Evolutionary conservation across 2,329 filamentous ascomycete species (phyloP).

Genomic region (Blastomyces gilchristii): DNA sequence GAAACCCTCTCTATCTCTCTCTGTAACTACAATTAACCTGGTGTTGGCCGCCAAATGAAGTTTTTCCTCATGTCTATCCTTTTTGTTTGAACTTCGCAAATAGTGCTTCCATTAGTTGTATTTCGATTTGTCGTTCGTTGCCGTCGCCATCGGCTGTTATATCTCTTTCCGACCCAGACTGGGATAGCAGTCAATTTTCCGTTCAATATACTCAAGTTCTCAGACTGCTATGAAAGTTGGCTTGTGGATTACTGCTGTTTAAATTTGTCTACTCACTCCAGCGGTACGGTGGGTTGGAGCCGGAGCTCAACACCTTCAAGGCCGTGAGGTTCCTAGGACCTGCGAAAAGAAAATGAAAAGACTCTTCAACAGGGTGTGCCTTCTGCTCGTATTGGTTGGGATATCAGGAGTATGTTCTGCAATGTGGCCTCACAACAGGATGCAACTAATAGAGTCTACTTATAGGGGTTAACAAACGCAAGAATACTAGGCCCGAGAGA

Average conservation of each 20-base stretch:
- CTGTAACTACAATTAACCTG: not conserved
- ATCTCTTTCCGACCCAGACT: not conserved
- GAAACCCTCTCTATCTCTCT: not conserved
- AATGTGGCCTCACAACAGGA: not conserved
- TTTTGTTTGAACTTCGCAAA: not conserved
- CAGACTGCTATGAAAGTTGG: not conserved
- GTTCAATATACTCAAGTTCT: not conserved
- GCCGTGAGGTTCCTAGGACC: not conserved
- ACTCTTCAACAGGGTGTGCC: not conserved
- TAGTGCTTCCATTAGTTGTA: not conserved
- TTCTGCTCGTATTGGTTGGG: slow-evolving; percentile 1
- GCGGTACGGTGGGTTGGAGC: not conserved
- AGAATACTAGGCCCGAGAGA: not conserved
- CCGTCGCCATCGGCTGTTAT: not conserved
- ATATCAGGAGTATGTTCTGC: slow-evolving; percentile 2
- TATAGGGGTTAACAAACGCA: not conserved
- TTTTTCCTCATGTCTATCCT: not conserved
- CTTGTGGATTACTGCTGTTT: not conserved
- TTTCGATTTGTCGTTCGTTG: not conserved
- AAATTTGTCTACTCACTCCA: not conserved
- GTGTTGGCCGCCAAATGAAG: not conserved
- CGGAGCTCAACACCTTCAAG: not conserved
- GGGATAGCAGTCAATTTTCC: not conserved
- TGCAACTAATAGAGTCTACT: not conserved
- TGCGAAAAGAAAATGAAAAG: not conserved